phyloP scores from a whole-genome alignment of 495 filamentous ascomycete species.

The Margaritispora aquatica region DNA sequence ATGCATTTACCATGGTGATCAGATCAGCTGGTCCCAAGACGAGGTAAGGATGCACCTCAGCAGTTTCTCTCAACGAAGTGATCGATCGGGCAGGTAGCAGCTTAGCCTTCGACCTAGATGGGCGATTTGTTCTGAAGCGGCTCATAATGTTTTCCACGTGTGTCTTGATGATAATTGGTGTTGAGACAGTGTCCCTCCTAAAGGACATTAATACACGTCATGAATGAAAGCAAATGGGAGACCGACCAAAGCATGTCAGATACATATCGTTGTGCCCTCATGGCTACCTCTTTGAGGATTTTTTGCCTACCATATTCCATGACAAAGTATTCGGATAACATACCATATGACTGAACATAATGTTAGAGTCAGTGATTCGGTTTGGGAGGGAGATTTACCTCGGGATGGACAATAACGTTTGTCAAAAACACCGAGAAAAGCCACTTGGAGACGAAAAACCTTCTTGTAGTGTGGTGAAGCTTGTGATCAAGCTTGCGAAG shows the following conservation, averaged over 20 bases:
- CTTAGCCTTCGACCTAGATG: constrained; percentile 46
- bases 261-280: constrained; percentile 69
- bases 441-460: constrained; percentile 83
- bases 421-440: constrained; percentile 84
- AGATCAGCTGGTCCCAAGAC: constrained; percentile 70
- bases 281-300: constrained; percentile 77
- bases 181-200: constrained; percentile 35
- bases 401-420: constrained; percentile 81
- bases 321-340: constrained; percentile 88
- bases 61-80: constrained; percentile 62
- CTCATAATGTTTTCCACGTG: constrained; percentile 73
- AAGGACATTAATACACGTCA: neutral
- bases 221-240: neutral
- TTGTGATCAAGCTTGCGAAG: constrained; percentile 69
- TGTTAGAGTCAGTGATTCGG: constrained; percentile 25
- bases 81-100: constrained; percentile 62
- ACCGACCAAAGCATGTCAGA: constrained; percentile 50
- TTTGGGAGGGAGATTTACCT: constrained; percentile 47
- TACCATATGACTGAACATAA: constrained; percentile 63
- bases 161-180: constrained; percentile 57
- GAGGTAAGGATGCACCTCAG: constrained; percentile 65
- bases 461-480: constrained; percentile 61
- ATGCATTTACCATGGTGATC: constrained; percentile 59
- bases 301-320: constrained; percentile 83
- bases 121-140: constrained; percentile 52